Percentiles rank a stretch among this genome's conserved stretches.
phyloP scores from a whole-genome alignment of 1,284 basidiomycete genomes.

The Cystobasidium slooffiae region DNA sequence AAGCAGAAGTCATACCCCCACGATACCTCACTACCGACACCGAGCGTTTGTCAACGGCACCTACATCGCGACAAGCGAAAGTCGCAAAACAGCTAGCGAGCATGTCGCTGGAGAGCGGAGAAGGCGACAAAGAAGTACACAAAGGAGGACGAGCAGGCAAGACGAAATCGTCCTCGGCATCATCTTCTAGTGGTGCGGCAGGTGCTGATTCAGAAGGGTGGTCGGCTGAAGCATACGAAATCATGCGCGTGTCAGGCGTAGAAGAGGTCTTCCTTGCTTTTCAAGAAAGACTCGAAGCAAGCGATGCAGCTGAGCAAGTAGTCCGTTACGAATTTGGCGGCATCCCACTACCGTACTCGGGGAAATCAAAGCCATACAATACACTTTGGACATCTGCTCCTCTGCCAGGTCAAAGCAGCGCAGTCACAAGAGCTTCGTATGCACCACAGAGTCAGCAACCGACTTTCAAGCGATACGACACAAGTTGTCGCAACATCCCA shows the following conservation, averaged over 20 bases:
- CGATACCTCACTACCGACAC: constrained; percentile 51
- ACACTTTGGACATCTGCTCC: constrained; percentile 68
- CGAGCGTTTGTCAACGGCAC: constrained; percentile 44
- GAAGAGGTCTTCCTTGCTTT: constrained; percentile 81
- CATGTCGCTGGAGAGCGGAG: neutral
- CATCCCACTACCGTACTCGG: constrained; percentile 72
- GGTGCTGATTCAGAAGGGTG: constrained; percentile 57
- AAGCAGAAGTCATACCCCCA: constrained; percentile 38
- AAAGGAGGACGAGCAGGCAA: constrained; percentile 42
- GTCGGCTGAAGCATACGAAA: constrained; percentile 74
- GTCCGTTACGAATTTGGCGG: constrained; percentile 79
- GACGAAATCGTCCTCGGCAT: neutral
- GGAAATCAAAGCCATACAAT: constrained; percentile 67
- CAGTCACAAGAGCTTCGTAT: constrained; percentile 64
- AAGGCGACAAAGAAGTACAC: constrained; percentile 22
- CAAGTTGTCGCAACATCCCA: constrained; percentile 59
- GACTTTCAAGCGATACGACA: constrained; percentile 63
- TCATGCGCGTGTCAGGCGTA: constrained; percentile 65
- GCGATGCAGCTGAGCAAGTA: constrained; percentile 72
- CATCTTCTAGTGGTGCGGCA: constrained; percentile 4
- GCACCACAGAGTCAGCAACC: constrained; percentile 61
- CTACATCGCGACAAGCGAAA: constrained; percentile 11
- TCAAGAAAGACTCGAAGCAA: constrained; percentile 64
- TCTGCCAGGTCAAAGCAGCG: constrained; percentile 60
- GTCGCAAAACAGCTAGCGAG: constrained; percentile 38